Conservation (phyloP, 228 moss, liverwort and hornwort species). For the Sphagnum fallax region DNA sequence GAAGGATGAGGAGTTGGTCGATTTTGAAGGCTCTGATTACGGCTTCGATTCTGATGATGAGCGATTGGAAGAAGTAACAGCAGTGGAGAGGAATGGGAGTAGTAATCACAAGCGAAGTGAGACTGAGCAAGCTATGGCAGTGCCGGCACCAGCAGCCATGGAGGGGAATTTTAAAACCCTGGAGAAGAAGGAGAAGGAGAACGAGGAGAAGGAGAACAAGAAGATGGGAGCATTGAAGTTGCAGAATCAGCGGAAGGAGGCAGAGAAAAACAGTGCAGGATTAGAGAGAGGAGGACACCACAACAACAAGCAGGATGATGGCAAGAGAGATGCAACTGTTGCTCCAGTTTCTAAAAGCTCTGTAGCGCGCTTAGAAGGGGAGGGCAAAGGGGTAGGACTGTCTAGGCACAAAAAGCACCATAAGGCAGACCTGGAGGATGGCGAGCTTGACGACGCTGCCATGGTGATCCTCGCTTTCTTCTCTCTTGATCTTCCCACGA, state of each 20-base stretch:
- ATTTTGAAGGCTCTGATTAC: slow-evolving; percentile 94
- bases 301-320: slow-evolving; percentile 21
- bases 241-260: slow-evolving; percentile 24
- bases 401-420: slow-evolving; percentile 61
- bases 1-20: slow-evolving; percentile 96
- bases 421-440: slow-evolving; percentile 99
- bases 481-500: slow-evolving; percentile 29
- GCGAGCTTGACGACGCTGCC: slow-evolving; percentile 99
- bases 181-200: slow-evolving; percentile 3
- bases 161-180: not conserved
- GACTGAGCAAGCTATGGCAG: slow-evolving; percentile 12
- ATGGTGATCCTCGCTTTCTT: slow-evolving; percentile 79
- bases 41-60: slow-evolving; percentile 87
- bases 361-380: slow-evolving; percentile 16
- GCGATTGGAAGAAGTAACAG: slow-evolving; percentile 9
- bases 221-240: slow-evolving; percentile 3
- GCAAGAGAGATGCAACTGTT: slow-evolving; percentile 51
- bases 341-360: slow-evolving; percentile 29
- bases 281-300: slow-evolving; percentile 11
- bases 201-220: not conserved
- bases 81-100: not conserved
- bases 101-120: slow-evolving; percentile 11
- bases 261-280: slow-evolving; percentile 56
- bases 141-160: not conserved
- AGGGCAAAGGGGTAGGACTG: slow-evolving; percentile 43